These are phyloP conservation scores for Backusella australiensis DNA, from an alignment of 192 early-diverging fungal species.

Conservation along the genomic window DNA sequence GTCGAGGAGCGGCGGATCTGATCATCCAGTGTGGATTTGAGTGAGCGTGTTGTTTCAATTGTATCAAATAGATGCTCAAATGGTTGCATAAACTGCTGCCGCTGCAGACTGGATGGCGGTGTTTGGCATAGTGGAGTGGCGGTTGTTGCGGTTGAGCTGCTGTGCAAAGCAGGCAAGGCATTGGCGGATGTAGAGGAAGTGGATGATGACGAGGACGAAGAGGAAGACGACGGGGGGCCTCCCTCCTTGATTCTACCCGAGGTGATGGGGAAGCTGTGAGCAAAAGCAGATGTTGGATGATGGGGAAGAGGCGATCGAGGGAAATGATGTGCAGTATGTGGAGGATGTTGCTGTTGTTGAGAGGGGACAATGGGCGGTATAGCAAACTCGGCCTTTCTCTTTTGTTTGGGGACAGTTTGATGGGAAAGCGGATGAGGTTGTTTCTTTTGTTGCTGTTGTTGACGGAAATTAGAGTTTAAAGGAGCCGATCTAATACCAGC, in stretches of 20 bases:
- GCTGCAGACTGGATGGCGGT: conserved; percentile 31
- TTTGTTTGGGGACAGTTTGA: neutral
- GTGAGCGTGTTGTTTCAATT: conserved; percentile 53
- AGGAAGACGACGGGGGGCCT: conserved; percentile 34
- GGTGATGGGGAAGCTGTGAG: neutral
- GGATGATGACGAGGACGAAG: conserved; percentile 16
- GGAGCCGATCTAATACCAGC: conserved; percentile 49
- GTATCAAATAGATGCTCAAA: conserved; percentile 56
- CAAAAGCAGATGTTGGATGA: neutral
- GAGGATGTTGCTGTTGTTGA: conserved; percentile 21
- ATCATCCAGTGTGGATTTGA: conserved; percentile 72
- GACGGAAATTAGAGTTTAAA: conserved; percentile 38
- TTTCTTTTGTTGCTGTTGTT: conserved; percentile 30
- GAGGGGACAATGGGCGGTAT: conserved; percentile 36
- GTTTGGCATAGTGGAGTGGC: conserved; percentile 7
- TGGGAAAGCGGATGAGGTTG: conserved; percentile 11
- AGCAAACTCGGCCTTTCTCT: conserved; percentile 22
- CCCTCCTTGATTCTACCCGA: neutral
- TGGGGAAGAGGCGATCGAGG: neutral
- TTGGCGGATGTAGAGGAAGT: conserved; percentile 23
- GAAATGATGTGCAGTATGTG: conserved; percentile 11
- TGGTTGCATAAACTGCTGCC: conserved; percentile 53
- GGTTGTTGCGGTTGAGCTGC: conserved; percentile 41
- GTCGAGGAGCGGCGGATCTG: conserved; percentile 71
- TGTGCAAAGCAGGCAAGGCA: conserved; percentile 34